Conservation (phyloP, 257 asterid species). For the Solanum appendiculatum region DNA sequence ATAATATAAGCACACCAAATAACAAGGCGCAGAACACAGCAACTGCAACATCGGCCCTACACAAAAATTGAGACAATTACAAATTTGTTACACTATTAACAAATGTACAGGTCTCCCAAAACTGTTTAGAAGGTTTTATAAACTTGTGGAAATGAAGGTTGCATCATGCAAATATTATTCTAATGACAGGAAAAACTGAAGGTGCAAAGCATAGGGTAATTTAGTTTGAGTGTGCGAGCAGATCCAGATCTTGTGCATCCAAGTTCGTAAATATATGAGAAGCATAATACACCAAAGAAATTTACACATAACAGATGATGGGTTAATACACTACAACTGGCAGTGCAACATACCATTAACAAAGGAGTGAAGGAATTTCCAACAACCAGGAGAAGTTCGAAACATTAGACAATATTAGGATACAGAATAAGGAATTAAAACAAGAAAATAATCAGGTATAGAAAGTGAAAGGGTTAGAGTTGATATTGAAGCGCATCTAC, state of each 20-base stretch:
- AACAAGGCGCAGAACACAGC: slow-evolving; percentile 40
- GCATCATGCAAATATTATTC: neutral
- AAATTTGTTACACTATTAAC: neutral
- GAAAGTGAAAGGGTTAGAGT: neutral
- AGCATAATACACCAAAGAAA: no score
- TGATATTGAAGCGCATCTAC: neutral
- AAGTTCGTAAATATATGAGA: neutral
- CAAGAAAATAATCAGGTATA: neutral
- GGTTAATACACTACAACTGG: neutral
- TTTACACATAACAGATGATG: neutral
- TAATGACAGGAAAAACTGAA: neutral
- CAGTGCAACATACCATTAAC: neutral
- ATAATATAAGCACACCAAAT: slow-evolving; percentile 37
- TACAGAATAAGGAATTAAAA: neutral
- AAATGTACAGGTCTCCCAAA: neutral
- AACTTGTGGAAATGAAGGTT: neutral
- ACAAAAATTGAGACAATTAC: neutral
- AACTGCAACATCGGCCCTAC: slow-evolving; percentile 62
- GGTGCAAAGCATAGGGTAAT: neutral
- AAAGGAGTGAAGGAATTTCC: neutral
- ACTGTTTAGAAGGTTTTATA: neutral
- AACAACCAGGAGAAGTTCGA: neutral
- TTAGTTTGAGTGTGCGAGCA: neutral
- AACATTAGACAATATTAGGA: neutral
- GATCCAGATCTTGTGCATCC: neutral